Evolutionary conservation across 176 grass and related monocot species (phyloP), one percentile per base, ranked within the genome.

Genomic region (Themeda triandra): DNA sequence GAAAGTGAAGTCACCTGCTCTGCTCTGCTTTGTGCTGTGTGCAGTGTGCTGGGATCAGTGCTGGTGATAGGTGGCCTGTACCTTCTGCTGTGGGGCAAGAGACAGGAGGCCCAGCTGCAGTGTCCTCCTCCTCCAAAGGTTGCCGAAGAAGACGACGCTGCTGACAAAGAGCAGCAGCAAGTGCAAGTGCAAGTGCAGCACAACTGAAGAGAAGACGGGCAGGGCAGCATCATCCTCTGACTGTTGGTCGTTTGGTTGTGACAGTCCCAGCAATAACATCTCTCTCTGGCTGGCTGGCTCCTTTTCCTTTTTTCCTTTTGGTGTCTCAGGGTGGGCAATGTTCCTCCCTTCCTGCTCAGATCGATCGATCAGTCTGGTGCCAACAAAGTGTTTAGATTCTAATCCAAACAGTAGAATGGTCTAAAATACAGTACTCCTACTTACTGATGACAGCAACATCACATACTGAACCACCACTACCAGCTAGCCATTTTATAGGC

Each of bases 41-140:
- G 69, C 87, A 98, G 93, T 48, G 78, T 95, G 69, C 75, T 95
- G 59, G 91, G 93, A 68, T 99, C 91, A 14, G 75, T 73, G 44
- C 60, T 99, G 29, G 89, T 95, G 83, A 87, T 98, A 13, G 80
- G 54, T 68, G 96, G 93, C 10, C 85, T 95, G 54, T 98, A 95
- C 75, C 89, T 98, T 17, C 93, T 98, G 39, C 80, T 98, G 75
- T 95, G 93, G 96, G 96, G 91, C 53, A 98, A 98, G 81, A 87
- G 85, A 80, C 75, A 90, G 81, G 95, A 98, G 79, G 80, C 86
- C 32, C n/a, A n/a, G n/a, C 30, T 81, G 63, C 78, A 19, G 10
- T 75, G 60, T 32, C 81, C 66, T 64, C 62, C 62, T 29, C 60
- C 62, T 63, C 85, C 78, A 77, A 96, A 94, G 71, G 39, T 70